Evolutionary conservation across 208 protist species (phyloP).

Genomic region (Crithidia expoeki): DNA sequence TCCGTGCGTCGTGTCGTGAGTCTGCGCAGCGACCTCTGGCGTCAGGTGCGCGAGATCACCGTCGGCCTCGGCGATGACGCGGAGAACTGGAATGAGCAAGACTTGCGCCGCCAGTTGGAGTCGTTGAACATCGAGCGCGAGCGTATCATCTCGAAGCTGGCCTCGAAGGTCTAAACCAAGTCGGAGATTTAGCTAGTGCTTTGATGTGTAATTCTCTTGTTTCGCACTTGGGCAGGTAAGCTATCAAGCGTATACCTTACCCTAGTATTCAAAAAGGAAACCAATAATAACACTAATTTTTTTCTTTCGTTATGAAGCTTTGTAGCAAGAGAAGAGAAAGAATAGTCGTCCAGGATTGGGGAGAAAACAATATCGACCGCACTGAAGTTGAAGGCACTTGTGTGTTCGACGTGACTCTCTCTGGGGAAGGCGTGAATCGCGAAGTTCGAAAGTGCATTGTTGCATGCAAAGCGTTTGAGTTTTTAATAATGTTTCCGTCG

Average conservation of each 20-base stretch:
- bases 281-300: not conserved
- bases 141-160: constrained; percentile 59
- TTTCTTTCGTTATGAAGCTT: not conserved
- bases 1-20: constrained; percentile 86
- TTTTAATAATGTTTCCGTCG: not conserved
- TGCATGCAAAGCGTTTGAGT: no score
- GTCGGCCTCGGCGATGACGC: constrained; percentile 80
- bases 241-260: not conserved
- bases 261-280: not conserved
- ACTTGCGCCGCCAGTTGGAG: constrained; percentile 83
- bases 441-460: no score
- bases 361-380: not conserved
- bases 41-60: constrained; percentile 89
- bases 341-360: no score
- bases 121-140: constrained; percentile 62
- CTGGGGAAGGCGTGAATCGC: not conserved
- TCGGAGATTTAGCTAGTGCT: not conserved
- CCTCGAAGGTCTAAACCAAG: constrained; percentile 63
- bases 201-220: constrained; percentile 11
- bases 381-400: no score
- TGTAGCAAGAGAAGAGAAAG: not conserved
- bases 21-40: constrained; percentile 83
- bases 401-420: no score
- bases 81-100: constrained; percentile 46
- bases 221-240: not conserved